These are phyloP conservation scores for Annulohypoxylon moriforme DNA, from an alignment of 495 filamentous ascomycete genomes.

Conservation along the genomic window DNA sequence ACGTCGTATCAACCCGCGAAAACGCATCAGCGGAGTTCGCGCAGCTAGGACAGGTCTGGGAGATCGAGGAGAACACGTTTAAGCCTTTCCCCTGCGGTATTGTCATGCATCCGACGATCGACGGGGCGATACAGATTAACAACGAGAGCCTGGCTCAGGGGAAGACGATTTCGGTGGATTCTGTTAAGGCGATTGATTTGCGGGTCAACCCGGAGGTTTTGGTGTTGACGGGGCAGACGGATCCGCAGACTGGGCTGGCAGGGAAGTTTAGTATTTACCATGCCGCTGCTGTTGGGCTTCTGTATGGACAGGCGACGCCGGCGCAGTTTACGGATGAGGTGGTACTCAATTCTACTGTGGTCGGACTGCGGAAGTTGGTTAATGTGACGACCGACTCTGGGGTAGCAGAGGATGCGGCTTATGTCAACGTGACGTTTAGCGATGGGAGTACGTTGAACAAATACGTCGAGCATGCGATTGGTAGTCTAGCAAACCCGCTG, in stretches of 20 bases:
- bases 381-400: constrained; percentile 54
- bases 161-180: constrained; percentile 46
- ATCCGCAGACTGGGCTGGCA: constrained; percentile 62
- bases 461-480: constrained; percentile 62
- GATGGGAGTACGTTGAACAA: constrained; percentile 55
- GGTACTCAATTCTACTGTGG: constrained; percentile 52
- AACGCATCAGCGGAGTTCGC: constrained; percentile 51
- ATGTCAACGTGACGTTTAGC: constrained; percentile 51
- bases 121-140: constrained; percentile 60
- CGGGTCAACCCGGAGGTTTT: constrained; percentile 64
- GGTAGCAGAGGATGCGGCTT: constrained; percentile 57
- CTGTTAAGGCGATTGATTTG: constrained; percentile 48
- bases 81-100: constrained; percentile 69
- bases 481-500: constrained; percentile 62
- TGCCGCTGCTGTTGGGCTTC: constrained; percentile 60
- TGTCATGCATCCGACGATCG: constrained; percentile 67
- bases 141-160: constrained; percentile 46
- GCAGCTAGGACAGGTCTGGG: constrained; percentile 55
- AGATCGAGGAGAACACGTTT: constrained; percentile 64
- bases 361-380: constrained; percentile 56
- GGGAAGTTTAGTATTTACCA: constrained; percentile 68
- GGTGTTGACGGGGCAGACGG: constrained; percentile 63
- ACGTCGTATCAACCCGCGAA: constrained; percentile 57
- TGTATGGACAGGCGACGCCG: constrained; percentile 64
- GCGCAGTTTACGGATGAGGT: constrained; percentile 61